Conservation (phyloP, 1,284 basidiomycete genomes). For the Chalciporus sp. region DNA sequence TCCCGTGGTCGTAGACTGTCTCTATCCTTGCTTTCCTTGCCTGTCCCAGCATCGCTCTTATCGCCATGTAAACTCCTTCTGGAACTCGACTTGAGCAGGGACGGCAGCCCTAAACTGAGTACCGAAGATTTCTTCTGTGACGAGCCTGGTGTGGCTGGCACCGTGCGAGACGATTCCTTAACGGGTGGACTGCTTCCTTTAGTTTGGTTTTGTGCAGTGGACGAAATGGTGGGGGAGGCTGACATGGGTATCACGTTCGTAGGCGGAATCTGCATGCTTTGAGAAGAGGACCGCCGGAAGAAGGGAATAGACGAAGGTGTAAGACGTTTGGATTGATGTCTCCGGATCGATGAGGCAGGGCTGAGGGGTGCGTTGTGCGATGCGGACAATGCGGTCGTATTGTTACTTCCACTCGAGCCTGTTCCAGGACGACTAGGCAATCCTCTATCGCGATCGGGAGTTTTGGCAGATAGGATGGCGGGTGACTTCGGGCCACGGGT, state of each 20-base stretch:
- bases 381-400: conserved; percentile 53
- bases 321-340: conserved; percentile 73
- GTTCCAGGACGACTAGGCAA: conserved; percentile 66
- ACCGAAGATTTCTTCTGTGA: conserved; percentile 77
- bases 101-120: conserved; percentile 74
- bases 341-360: conserved; percentile 65
- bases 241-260: conserved; percentile 38
- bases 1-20: conserved; percentile 47
- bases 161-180: conserved; percentile 54
- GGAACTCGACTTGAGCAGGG: conserved; percentile 83
- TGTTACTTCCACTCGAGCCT: conserved; percentile 71
- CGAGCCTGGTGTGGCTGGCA: conserved; percentile 56
- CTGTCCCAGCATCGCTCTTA: conserved; percentile 56
- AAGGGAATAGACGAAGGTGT: conserved; percentile 96
- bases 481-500: conserved; percentile 48
- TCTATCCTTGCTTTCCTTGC: conserved; percentile 48
- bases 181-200: conserved; percentile 51
- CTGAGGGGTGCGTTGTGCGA: conserved; percentile 62
- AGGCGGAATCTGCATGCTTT: conserved; percentile 72
- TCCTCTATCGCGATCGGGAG: conserved; percentile 55
- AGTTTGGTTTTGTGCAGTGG: conserved; percentile 41
- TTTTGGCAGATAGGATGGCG: conserved; percentile 41
- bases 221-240: conserved; percentile 57
- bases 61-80: conserved; percentile 77
- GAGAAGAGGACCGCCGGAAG: conserved; percentile 90